phyloP scores from a whole-genome alignment of 139 green algal genomes.

The Zygnema cylindricum region DNA sequence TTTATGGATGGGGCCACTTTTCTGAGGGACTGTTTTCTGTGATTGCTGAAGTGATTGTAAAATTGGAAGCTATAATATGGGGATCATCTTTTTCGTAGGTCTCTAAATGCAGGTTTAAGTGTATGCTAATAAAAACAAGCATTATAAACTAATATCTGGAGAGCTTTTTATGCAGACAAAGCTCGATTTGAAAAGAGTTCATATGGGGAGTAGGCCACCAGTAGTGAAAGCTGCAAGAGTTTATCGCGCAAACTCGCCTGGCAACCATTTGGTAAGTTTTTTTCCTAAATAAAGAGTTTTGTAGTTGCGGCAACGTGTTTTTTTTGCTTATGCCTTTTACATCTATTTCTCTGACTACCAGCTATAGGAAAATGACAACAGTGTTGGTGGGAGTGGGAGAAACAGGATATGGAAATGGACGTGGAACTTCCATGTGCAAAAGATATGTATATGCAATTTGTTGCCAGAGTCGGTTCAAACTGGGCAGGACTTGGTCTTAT shows the following conservation, averaged over 20 bases:
- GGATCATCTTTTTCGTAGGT: too few species aligned
- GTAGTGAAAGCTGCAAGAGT: not conserved
- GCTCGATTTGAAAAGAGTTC: constrained; percentile 17
- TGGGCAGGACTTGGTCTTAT: constrained; percentile 33
- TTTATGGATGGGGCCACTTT: too few species aligned
- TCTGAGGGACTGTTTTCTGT: too few species aligned
- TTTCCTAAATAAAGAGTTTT: not conserved
- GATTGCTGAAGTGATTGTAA: too few species aligned
- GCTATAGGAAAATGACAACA: not conserved
- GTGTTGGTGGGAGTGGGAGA: constrained; percentile 11
- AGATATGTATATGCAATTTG: constrained; percentile 21
- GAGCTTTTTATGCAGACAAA: too few species aligned
- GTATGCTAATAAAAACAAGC: too few species aligned
- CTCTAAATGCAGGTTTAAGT: too few species aligned
- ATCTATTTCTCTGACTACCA: too few species aligned
- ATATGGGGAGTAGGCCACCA: constrained; percentile 4
- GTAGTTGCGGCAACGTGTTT: not conserved
- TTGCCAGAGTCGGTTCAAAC: constrained; percentile 6
- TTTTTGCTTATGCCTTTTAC: too few species aligned
- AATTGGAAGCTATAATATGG: too few species aligned
- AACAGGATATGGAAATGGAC: constrained; percentile 45
- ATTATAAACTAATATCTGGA: too few species aligned
- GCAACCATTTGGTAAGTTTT: constrained; percentile 11
- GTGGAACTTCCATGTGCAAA: constrained; percentile 34
- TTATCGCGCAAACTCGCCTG: not conserved